Evolutionary conservation across 768 basidiomycete genomes (phyloP).

Genomic region (Mycena venus): DNA sequence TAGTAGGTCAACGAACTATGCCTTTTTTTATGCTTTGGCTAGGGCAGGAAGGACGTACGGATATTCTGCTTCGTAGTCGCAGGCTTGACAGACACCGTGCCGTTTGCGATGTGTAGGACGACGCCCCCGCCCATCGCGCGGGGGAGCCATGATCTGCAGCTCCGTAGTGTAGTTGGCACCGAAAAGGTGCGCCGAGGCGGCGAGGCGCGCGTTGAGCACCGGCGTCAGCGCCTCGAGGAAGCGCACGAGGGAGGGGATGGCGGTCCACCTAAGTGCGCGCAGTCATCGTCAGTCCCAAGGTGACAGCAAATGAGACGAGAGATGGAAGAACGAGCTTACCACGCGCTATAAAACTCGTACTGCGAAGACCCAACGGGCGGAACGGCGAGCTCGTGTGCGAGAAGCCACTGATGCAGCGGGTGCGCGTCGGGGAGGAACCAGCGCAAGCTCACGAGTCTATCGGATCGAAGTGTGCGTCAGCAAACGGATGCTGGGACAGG

Average conservation of each 20-base stretch:
- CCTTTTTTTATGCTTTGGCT: too few relatives aligned
- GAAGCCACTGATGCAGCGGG: slow-evolving; percentile 17
- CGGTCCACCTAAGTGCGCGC: background rate
- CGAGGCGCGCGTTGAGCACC: slow-evolving; percentile 5
- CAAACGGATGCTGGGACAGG: background rate
- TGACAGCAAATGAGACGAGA: background rate
- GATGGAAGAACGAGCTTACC: background rate
- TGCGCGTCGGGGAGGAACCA: slow-evolving; percentile 6
- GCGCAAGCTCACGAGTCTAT: background rate
- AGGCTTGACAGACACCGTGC: background rate
- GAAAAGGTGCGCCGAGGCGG: background rate
- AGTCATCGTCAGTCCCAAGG: background rate
- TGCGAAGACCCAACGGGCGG: background rate
- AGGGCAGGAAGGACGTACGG: background rate
- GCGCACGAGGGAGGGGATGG: background rate
- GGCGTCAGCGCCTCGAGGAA: background rate
- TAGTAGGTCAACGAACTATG: background rate
- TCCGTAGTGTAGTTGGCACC: slow-evolving; percentile 4
- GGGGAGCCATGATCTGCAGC: background rate
- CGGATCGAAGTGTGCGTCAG: background rate
- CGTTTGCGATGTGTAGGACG: background rate
- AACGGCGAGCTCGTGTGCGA: background rate
- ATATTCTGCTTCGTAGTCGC: background rate
- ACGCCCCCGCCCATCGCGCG: background rate
- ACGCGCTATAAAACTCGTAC: background rate